Evolutionary conservation across 257 asterid genomes (phyloP), one percentile per base, ranked within the genome.

Genomic region (Apocynum venetum): DNA sequence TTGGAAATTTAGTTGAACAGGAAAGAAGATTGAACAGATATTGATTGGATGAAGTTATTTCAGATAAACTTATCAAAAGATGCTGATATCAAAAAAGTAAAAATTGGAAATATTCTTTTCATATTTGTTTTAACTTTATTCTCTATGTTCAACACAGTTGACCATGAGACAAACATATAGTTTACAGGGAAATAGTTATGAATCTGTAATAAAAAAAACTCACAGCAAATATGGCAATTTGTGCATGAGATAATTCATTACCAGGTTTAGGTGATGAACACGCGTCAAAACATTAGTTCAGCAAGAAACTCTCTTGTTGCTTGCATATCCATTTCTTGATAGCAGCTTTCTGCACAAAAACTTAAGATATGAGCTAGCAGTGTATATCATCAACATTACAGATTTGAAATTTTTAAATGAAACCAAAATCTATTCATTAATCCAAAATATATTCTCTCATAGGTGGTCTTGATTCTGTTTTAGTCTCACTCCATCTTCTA

Each of bases 231-330:
- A 60, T 25, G 8, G 60, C 75, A 8, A 49, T 60, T 20, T 64
- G 61, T 19, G 78, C 76, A 44, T 55, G 74, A 53, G 61, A 66
- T 48, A 75, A 74, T 75, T 75, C 76, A 52, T 87, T 89, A 94
- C 98, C 98, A 94, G 90, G 85, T 94, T 94, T 80, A 92, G 97
- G 87, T 94, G 98, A 90, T 94, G 98, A 82, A 94, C 98, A 81
- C 84, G 89, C 2, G 97, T 94, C 88, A 94, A 88, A 83, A 94
- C 97, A 78, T 91, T 86, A 94, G 87, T 88, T 94, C 98, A 66
- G 98, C 97, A 64, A 91, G 98, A 84, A 94, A 94, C 81, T 92
- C 98, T 77, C 88, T 89, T 78, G 90, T 76, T 66, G 98, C 98
- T 82, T 91, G 91, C 98, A 94, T 94, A 83, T 92, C 97, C 98